Percentiles rank a stretch among this genome's conserved stretches.
Evolutionary conservation across 2,329 filamentous ascomycete genomes (phyloP).

Genomic region (Sclerotinia minor): DNA sequence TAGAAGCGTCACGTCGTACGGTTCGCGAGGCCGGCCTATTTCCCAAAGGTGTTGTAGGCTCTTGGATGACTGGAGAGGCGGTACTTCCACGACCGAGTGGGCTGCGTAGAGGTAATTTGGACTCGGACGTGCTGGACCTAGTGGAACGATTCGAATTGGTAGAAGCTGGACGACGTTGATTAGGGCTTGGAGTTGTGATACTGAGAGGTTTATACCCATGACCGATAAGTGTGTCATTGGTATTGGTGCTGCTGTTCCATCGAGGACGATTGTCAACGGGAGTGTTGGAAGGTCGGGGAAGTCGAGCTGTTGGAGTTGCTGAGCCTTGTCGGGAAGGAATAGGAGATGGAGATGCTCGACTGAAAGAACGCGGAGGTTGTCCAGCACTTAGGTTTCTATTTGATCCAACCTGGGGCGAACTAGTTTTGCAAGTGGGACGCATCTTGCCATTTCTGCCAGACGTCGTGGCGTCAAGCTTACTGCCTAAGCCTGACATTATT

Average conservation of each 20-base stretch:
- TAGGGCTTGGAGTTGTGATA: constrained; percentile 47
- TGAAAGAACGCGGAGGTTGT: constrained; percentile 45
- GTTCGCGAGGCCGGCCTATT: constrained; percentile 41
- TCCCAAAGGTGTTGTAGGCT: constrained; percentile 35
- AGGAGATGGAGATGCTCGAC: constrained; percentile 45
- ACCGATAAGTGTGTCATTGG: constrained; percentile 62
- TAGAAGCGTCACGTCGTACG: constrained; percentile 56
- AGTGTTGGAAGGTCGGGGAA: constrained; percentile 48
- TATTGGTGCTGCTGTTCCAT: constrained; percentile 71
- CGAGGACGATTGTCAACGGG: constrained; percentile 61
- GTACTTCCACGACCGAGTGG: constrained; percentile 38
- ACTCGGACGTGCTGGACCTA: constrained; percentile 29
- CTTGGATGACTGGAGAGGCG: constrained; percentile 36
- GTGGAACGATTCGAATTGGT: constrained; percentile 32
- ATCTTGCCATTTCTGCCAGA: constrained; percentile 41
- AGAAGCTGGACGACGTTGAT: constrained; percentile 35
- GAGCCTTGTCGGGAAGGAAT: constrained; percentile 45
- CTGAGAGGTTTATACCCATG: constrained; percentile 66
- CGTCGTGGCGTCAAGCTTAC: constrained; percentile 39
- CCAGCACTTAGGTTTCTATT: constrained; percentile 47
- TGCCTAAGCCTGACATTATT: constrained; percentile 54
- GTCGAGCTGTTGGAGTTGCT: constrained; percentile 51
- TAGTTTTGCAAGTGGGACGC: constrained; percentile 33
- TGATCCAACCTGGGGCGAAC: constrained; percentile 48
- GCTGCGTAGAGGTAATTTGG: constrained; percentile 41